Base-by-base conservation (phyloP, 306 rosid species). In the Quercus alba region DNA sequence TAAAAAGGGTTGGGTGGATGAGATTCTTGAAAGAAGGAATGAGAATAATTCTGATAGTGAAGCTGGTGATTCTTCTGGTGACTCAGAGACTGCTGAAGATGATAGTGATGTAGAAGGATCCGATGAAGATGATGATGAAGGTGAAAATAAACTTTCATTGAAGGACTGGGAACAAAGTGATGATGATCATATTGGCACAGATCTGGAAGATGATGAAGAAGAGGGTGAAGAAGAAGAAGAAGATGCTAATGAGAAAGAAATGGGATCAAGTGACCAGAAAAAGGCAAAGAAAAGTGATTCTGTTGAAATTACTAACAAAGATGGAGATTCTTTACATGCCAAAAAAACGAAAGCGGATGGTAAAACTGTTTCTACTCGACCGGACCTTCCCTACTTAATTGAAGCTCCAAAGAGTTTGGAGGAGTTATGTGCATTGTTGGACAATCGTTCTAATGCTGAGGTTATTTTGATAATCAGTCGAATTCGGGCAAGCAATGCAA, bases 101-200 rank as follows among this genome's bases (percentile, higher is more conserved):
- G 83, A 75, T 56, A 84, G 74, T 31, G 85, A 80, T 72, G 84
- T 81, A 57, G 90, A 81, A 77, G 89, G 68, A 77, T 79, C 94
- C 5, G 91, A 85, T 75, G 97, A 86, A 75, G 92, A 88, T 81
- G 70, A 73, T 21, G 84, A 76, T 58, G 84, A 68, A 38, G 67
- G 25, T 23, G 78, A 79, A 77, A 79, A 76, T 72, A 74, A 84
- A 73, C 77, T 71, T 59, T 89, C 93, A 59, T 81, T 87, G 83
- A 93, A 87, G 87, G 97, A 89, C 75, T 95, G 98, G 97, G 99
- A 95, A 80, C 99, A 90, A 57, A 95, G 98, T 82, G 99, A 95
- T 73, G 99, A 95, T 83, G 97, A 91, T 73, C 61, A 75, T 84
- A 72, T 90, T 51, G 86, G 79, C 52, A 81, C 77, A 68, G 84